A percentile compares a stretch with the other conserved stretches of the same genome.
Conservation (phyloP, 139 green algal species). For the Auxenochlorella pyrenoidosa region DNA sequence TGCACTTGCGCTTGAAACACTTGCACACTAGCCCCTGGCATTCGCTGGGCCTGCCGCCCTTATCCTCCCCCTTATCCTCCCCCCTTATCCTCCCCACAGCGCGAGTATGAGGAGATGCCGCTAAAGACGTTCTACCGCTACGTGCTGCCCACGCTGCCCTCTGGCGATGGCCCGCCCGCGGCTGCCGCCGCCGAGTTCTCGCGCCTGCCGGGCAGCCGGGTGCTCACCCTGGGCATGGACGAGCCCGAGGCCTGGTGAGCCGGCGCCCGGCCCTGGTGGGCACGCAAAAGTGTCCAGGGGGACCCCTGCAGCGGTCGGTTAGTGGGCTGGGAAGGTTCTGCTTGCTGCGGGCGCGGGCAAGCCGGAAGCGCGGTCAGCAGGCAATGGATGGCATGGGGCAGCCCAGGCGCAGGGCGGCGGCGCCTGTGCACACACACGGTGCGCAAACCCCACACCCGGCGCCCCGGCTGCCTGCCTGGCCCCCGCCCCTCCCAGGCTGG, state of each 20-base stretch:
- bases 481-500: slow-evolving; percentile 53
- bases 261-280: too few relatives aligned
- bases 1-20: too few relatives aligned
- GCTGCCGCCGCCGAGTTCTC: slow-evolving; percentile 62
- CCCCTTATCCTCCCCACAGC: not conserved
- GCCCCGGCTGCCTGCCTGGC: not conserved
- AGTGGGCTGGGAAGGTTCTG: too few relatives aligned
- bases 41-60: too few relatives aligned
- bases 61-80: not conserved
- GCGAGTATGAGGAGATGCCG: slow-evolving; percentile 81
- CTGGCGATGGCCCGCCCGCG: not conserved
- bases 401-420: too few relatives aligned
- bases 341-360: too few relatives aligned
- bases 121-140: slow-evolving; percentile 94
- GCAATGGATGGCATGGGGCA: not conserved
- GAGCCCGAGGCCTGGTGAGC: slow-evolving; percentile 87
- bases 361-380: too few relatives aligned
- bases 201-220: slow-evolving; percentile 68
- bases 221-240: slow-evolving; percentile 94
- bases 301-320: too few relatives aligned
- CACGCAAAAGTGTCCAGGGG: too few relatives aligned
- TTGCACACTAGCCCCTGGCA: too few relatives aligned
- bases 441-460: not conserved
- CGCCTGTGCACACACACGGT: too few relatives aligned
- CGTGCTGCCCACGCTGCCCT: slow-evolving; percentile 53